Conservation (phyloP, 352 stramenopile genomes). For the Pythium vanterpoolii region DNA sequence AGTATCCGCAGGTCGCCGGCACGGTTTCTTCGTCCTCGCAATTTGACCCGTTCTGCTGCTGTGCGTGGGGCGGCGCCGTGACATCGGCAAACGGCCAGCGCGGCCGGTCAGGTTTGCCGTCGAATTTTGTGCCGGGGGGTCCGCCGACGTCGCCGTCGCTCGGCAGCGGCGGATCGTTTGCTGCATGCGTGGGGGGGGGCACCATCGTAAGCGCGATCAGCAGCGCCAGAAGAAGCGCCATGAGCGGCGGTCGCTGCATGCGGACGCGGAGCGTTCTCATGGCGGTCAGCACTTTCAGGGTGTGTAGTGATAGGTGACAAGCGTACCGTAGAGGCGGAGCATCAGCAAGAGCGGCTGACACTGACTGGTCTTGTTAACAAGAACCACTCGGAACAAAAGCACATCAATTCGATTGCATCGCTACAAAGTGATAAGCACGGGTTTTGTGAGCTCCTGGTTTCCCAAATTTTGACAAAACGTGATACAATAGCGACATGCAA, state of each 20-base stretch:
- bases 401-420: no score
- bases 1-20: conserved; percentile 13
- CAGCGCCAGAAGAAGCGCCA: not conserved
- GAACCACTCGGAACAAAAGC: no score
- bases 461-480: no score
- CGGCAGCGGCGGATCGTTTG: not conserved
- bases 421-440: no score
- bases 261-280: not conserved
- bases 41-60: not conserved
- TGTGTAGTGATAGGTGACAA: no score
- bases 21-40: conserved; percentile 16
- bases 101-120: not conserved
- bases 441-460: no score
- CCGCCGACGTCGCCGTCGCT: not conserved
- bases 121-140: not conserved
- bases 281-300: not conserved
- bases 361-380: no score
- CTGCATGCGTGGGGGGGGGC: not conserved
- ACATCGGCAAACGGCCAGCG: conserved; percentile 2
- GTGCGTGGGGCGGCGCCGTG: not conserved
- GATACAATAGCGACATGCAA: no score
- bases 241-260: not conserved
- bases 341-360: no score
- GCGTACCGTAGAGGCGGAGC: no score
- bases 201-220: not conserved